Conservation (phyloP, 768 basidiomycete genomes). For the Lactarius quietus region DNA sequence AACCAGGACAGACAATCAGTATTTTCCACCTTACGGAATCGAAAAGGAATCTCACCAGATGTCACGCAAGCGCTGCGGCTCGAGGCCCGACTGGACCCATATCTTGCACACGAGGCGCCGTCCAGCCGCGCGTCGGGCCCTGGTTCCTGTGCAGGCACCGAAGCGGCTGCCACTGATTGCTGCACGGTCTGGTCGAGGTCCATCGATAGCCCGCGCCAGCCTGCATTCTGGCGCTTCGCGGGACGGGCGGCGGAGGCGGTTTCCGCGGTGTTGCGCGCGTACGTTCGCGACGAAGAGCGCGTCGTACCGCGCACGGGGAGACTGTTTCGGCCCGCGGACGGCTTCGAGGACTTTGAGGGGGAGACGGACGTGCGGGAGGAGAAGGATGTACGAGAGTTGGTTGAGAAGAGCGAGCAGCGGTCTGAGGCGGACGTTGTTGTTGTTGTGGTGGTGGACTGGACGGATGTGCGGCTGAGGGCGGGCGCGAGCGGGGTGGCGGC, state of each 20-base stretch:
- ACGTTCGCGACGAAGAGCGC: constrained; percentile 31
- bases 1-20: background rate
- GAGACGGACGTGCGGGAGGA: constrained; percentile 26
- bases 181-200: constrained; percentile 49
- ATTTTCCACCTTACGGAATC: background rate
- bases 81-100: constrained; percentile 57
- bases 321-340: constrained; percentile 27
- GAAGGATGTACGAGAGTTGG: constrained; percentile 43
- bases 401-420: constrained; percentile 27
- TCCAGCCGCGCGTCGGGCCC: constrained; percentile 45
- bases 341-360: background rate
- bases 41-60: constrained; percentile 53
- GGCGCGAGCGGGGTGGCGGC: constrained; percentile 18
- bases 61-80: constrained; percentile 44
- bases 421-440: constrained; percentile 18
- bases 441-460: constrained; percentile 32
- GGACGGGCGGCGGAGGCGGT: constrained; percentile 39
- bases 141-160: constrained; percentile 32
- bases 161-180: background rate
- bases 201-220: constrained; percentile 67
- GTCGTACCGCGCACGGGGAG: constrained; percentile 31
- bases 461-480: constrained; percentile 35
- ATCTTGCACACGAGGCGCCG: constrained; percentile 50
- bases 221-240: constrained; percentile 51
- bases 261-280: constrained; percentile 24